Evolutionary conservation across 2,329 filamentous ascomycete species (phyloP).

Genomic region (Xenoacremonium recifei): DNA sequence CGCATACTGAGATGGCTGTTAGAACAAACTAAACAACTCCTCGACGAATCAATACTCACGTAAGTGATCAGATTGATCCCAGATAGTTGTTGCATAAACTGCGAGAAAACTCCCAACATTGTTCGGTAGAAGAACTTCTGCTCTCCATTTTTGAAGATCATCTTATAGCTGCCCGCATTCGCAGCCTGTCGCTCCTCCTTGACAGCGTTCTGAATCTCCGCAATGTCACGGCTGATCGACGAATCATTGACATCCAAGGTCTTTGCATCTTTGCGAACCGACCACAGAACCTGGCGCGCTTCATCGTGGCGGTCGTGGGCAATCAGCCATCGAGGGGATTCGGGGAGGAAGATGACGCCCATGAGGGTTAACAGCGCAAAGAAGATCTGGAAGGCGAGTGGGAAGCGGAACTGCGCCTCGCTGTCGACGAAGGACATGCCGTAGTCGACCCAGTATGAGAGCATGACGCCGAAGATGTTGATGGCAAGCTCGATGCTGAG

Average conservation of each 20-base stretch:
- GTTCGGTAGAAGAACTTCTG: slow-evolving; percentile 40
- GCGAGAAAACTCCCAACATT: slow-evolving; percentile 40
- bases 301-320: slow-evolving; percentile 41
- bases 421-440: slow-evolving; percentile 35
- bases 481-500: slow-evolving; percentile 32
- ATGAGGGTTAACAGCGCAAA: slow-evolving; percentile 37
- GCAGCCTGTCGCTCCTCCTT: slow-evolving; percentile 39
- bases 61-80: slow-evolving; percentile 37
- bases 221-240: slow-evolving; percentile 26
- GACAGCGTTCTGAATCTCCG: slow-evolving; percentile 38
- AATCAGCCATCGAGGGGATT: slow-evolving; percentile 43
- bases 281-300: slow-evolving; percentile 34
- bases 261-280: slow-evolving; percentile 27
- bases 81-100: slow-evolving; percentile 43
- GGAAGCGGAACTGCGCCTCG: slow-evolving; percentile 42
- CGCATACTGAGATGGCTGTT: slow-evolving; percentile 28
- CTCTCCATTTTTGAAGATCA: slow-evolving; percentile 40
- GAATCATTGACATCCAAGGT: slow-evolving; percentile 25
- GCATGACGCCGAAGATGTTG: slow-evolving; percentile 37
- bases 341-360: slow-evolving; percentile 37
- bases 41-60: slow-evolving; percentile 4
- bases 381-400: slow-evolving; percentile 42
- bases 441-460: slow-evolving; percentile 37
- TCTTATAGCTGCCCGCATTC: slow-evolving; percentile 28
- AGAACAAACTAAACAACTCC: not conserved